Percentiles rank a stretch among this genome's conserved stretches.
Conservation (phyloP, 495 filamentous ascomycete species). For the Neurospora sp. region DNA sequence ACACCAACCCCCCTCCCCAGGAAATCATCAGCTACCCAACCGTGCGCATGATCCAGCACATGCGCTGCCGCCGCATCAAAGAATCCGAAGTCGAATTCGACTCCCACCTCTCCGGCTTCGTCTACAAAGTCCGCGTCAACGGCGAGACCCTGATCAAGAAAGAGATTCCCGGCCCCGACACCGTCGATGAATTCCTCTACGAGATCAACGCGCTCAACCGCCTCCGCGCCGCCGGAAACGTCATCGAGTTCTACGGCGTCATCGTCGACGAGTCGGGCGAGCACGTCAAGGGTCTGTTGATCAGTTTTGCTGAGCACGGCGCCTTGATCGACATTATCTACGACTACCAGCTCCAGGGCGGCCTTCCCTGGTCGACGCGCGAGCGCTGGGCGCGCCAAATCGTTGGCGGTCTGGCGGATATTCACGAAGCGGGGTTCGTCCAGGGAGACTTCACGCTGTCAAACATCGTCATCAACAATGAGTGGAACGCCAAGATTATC, state of each 20-base stretch:
- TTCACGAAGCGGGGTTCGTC: slow-evolving; percentile 93
- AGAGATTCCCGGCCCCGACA: slow-evolving; percentile 94
- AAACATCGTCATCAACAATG: slow-evolving; percentile 85
- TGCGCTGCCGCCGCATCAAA: slow-evolving; percentile 54
- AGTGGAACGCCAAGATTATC: slow-evolving; percentile 89
- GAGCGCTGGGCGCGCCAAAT: slow-evolving; percentile 93
- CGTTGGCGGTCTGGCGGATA: slow-evolving; percentile 78
- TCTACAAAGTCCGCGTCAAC: slow-evolving; percentile 77
- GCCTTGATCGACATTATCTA: slow-evolving; percentile 87
- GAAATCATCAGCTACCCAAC: slow-evolving; percentile 89
- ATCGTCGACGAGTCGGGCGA: slow-evolving; percentile 72
- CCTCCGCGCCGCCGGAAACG: slow-evolving; percentile 59
- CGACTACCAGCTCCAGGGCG: slow-evolving; percentile 45
- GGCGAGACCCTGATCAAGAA: slow-evolving; percentile 82
- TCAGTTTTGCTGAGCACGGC: slow-evolving; percentile 80
- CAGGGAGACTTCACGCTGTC: slow-evolving; percentile 96
- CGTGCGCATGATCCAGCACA: slow-evolving; percentile 61
- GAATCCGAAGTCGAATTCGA: slow-evolving; percentile 77
- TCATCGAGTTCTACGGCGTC: slow-evolving; percentile 82
- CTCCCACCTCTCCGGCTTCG: slow-evolving; percentile 89
- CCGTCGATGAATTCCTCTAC: slow-evolving; percentile 93
- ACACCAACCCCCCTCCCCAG: slow-evolving; percentile 18
- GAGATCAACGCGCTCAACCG: slow-evolving; percentile 90
- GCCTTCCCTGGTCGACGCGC: slow-evolving; percentile 60
- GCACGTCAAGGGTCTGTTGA: slow-evolving; percentile 79